phyloP scores from a whole-genome alignment of 176 grass and related monocot genomes.

The Otatea glauca region DNA sequence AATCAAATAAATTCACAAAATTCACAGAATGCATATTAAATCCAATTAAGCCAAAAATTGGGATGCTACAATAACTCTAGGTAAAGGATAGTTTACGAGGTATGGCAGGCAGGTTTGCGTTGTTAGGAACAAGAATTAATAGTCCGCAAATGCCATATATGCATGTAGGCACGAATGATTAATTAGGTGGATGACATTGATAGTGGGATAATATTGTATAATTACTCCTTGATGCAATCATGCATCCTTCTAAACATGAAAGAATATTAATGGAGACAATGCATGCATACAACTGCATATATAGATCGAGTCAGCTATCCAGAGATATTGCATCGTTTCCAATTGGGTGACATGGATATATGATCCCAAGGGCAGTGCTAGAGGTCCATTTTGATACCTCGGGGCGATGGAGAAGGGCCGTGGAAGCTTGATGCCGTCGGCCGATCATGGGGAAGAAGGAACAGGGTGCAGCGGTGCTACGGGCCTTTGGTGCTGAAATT shows the following conservation, averaged over 20 bases:
- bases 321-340: background rate
- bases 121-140: constrained; percentile 30
- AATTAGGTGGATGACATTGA: background rate
- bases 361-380: too few relatives aligned
- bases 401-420: too few relatives aligned
- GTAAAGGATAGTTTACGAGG: constrained; percentile 36
- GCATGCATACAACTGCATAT: background rate
- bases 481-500: too few relatives aligned
- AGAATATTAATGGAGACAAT: background rate
- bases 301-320: background rate
- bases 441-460: too few relatives aligned
- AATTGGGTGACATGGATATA: background rate
- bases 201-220: constrained; percentile 25
- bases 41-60: too few relatives aligned
- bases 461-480: too few relatives aligned
- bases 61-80: background rate
- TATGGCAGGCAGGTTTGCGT: background rate
- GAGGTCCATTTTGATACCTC: too few relatives aligned
- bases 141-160: background rate
- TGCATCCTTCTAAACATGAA: constrained; percentile 9
- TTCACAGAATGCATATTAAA: too few relatives aligned
- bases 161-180: background rate
- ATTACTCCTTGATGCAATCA: background rate
- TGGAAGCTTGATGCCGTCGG: too few relatives aligned
- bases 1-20: too few relatives aligned